Evolutionary conservation across 306 rosid genomes (phyloP), one percentile per base, ranked within the genome.

Genomic region (Vicia faba): DNA sequence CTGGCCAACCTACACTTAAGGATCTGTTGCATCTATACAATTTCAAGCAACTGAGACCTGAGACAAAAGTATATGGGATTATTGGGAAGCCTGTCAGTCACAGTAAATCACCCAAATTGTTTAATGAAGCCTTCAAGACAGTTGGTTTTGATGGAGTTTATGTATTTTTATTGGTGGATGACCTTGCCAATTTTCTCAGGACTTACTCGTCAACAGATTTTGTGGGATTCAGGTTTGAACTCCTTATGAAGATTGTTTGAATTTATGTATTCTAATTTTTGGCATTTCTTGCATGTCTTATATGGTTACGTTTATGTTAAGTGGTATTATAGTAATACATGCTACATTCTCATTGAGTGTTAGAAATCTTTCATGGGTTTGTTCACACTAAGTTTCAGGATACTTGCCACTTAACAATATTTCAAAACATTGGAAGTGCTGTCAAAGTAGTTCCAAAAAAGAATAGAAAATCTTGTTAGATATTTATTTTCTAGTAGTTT

Each of bases 51-150:
- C 31, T 88, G 29, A 87, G 90, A 55, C 90, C 96, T 19, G 83
- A 76, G 62, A 88, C 97, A 56, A 88, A 90, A 83, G 97, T 93
- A 65, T 85, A 67, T 53, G 97, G 99, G 49, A 79, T 93, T 64
- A 82, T 93, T 61, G 99, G 99, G 68, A 93, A 93, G 77, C 99
- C 97, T 15, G 88, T 93, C 20, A 6, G 84, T 84, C 96, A 93
- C 84, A 93, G 99, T 79, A 93, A 93, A 80, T 84, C 96, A 45
- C 97, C 97, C 67, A 40, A 71, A 18, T 61, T 89, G 71, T 82
- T 11, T 79, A 93, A 93, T 74, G 83, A 79, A 72, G 88, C 83
- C 70, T 93, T 88, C 88, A 93, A 93, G 75, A 82, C 85, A 35
- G 72, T 86, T 60, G 88, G 96, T 66, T 74, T 88, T 65, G 57